These are phyloP conservation scores for Kodamaea laetipori DNA, from an alignment of 805 yeast species.

Conservation along the genomic window DNA sequence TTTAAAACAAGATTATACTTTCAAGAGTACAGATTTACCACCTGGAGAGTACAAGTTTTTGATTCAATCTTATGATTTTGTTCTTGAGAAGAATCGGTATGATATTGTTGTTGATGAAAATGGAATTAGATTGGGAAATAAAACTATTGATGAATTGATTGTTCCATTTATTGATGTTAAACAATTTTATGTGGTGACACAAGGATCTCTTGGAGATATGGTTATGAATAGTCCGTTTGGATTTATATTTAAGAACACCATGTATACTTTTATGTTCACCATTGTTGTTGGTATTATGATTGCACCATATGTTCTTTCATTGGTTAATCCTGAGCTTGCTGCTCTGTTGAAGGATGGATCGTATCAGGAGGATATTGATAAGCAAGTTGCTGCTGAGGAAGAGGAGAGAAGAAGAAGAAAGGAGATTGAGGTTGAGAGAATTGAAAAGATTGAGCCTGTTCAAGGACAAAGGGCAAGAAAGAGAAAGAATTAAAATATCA, in stretches of 20 bases:
- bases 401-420: constrained; percentile 3
- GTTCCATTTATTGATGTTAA: constrained; percentile 25
- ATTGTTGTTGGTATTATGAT: constrained; percentile 30
- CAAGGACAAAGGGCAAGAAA: constrained; percentile 4
- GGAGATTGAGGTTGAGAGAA: background rate
- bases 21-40: constrained; percentile 24
- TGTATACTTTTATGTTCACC: constrained; percentile 38
- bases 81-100: constrained; percentile 16
- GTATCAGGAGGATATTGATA: constrained; percentile 12
- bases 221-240: constrained; percentile 45
- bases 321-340: constrained; percentile 41
- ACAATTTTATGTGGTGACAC: constrained; percentile 37
- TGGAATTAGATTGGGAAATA: constrained; percentile 1
- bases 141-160: constrained; percentile 14
- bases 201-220: constrained; percentile 33
- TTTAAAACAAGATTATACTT: constrained; percentile 25
- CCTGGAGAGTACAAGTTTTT: constrained; percentile 38
- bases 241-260: constrained; percentile 36
- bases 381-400: constrained; percentile 16
- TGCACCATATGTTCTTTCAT: constrained; percentile 34
- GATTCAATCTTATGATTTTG: constrained; percentile 40
- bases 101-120: constrained; percentile 1
- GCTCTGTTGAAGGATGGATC: constrained; percentile 27
- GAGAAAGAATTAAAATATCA: background rate
- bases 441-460: background rate